phyloP scores from a whole-genome alignment of 805 yeast species.

The Myxozyma melibiosi region DNA sequence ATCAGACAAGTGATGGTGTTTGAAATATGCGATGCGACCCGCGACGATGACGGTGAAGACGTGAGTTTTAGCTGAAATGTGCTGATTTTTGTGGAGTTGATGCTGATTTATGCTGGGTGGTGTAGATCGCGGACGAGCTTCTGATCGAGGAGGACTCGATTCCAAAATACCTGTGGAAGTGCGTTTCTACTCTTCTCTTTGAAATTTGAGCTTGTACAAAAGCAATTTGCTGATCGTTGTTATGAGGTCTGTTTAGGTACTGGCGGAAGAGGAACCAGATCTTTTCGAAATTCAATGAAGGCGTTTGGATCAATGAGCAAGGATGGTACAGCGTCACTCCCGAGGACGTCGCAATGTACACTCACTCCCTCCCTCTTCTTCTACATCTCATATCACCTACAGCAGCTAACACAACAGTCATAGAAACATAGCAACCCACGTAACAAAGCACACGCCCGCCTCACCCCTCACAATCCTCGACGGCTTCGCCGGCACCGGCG shows the following conservation, averaged over 20 bases:
- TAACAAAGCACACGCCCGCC: neutral
- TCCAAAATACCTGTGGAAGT: conserved; percentile 1
- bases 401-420: conserved; percentile 26
- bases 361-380: neutral
- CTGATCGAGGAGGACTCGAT: neutral
- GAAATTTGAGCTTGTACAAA: neutral
- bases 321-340: conserved; percentile 87
- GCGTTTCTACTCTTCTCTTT: neutral
- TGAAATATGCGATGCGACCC: neutral
- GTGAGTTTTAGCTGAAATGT: neutral
- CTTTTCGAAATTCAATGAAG: conserved; percentile 64
- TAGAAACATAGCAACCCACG: conserved; percentile 36
- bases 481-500: conserved; percentile 81
- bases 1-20: neutral
- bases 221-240: neutral
- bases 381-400: too few species aligned
- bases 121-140: neutral
- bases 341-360: conserved; percentile 62
- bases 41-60: neutral
- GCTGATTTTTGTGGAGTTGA: neutral
- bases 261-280: conserved; percentile 62
- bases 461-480: conserved; percentile 50
- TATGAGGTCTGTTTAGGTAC: conserved; percentile 22
- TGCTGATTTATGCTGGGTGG: neutral
- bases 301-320: conserved; percentile 68